Percentiles rank a stretch among this genome's conserved stretches.
Evolutionary conservation across 169 alveolate species (phyloP).

Genomic region (Plasmodium inui): DNA sequence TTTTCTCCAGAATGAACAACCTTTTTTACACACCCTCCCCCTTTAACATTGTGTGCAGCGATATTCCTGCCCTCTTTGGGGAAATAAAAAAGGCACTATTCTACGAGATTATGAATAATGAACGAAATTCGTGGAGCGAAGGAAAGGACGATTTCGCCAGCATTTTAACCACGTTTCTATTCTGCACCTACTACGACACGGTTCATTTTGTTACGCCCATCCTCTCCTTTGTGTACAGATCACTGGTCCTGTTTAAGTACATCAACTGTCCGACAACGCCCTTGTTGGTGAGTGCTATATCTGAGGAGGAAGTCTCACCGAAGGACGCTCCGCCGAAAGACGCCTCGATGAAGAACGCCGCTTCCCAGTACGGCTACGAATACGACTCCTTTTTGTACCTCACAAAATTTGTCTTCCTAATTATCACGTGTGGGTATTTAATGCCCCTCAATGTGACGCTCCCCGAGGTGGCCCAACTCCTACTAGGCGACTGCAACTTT

Average conservation of each 20-base stretch:
- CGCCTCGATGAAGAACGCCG: background rate
- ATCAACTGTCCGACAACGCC: constrained; percentile 60
- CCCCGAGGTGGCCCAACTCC: constrained; percentile 28
- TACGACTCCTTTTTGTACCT: constrained; percentile 39
- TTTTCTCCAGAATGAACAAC: constrained; percentile 19
- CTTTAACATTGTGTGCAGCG: background rate
- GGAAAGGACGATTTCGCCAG: constrained; percentile 28
- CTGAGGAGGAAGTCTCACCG: background rate
- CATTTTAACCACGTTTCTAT: constrained; percentile 33
- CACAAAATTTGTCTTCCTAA: constrained; percentile 24
- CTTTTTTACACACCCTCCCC: constrained; percentile 5
- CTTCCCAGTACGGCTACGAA: constrained; percentile 34
- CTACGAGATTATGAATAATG: constrained; percentile 61
- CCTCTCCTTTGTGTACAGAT: constrained; percentile 33
- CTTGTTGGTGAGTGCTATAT: constrained; percentile 10
- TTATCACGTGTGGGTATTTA: constrained; percentile 65
- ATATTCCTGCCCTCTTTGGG: constrained; percentile 27
- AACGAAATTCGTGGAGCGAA: constrained; percentile 28
- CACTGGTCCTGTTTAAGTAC: constrained; percentile 20
- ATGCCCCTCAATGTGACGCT: constrained; percentile 40
- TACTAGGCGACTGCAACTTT: constrained; percentile 7
- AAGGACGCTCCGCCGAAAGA: background rate
- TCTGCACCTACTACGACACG: constrained; percentile 17
- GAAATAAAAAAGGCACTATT: constrained; percentile 48
- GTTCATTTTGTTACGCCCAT: constrained; percentile 42